These are phyloP conservation scores for Fusarium pseudograminearum DNA, from an alignment of 2,329 filamentous ascomycete species.

Conservation along the genomic window DNA sequence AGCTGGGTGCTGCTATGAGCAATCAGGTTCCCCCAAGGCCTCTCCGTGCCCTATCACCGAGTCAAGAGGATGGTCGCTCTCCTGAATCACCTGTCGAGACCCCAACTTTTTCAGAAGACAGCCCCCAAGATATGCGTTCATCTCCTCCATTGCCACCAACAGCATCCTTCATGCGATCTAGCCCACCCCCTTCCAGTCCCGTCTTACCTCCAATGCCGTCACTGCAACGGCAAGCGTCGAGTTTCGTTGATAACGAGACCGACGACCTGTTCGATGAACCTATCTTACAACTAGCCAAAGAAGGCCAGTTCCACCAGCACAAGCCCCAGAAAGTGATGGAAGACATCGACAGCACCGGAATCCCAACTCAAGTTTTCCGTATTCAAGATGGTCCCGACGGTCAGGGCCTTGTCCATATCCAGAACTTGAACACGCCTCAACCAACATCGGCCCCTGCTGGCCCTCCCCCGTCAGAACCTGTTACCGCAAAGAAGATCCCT, in stretches of 20 bases:
- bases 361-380: slow-evolving; percentile 60
- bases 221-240: slow-evolving; percentile 77
- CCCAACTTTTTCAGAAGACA: slow-evolving; percentile 69
- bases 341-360: slow-evolving; percentile 52
- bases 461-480: slow-evolving; percentile 33
- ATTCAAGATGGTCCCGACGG: slow-evolving; percentile 53
- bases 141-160: slow-evolving; percentile 85
- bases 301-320: slow-evolving; percentile 46
- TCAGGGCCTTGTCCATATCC: slow-evolving; percentile 53
- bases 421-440: slow-evolving; percentile 51
- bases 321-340: slow-evolving; percentile 44
- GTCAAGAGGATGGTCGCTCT: slow-evolving; percentile 64
- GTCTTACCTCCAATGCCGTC: slow-evolving; percentile 73
- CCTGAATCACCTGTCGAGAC: slow-evolving; percentile 67
- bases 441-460: slow-evolving; percentile 40
- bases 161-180: slow-evolving; percentile 65
- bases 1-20: slow-evolving; percentile 61
- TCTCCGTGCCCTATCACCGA: slow-evolving; percentile 56
- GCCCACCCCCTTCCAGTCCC: slow-evolving; percentile 83
- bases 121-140: slow-evolving; percentile 86
- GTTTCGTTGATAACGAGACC: slow-evolving; percentile 84
- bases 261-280: slow-evolving; percentile 77
- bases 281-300: slow-evolving; percentile 57
- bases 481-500: slow-evolving; percentile 38
- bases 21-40: slow-evolving; percentile 57